phyloP scores from a whole-genome alignment of 73 alveolate genomes.

The Uronychia binucleata region DNA sequence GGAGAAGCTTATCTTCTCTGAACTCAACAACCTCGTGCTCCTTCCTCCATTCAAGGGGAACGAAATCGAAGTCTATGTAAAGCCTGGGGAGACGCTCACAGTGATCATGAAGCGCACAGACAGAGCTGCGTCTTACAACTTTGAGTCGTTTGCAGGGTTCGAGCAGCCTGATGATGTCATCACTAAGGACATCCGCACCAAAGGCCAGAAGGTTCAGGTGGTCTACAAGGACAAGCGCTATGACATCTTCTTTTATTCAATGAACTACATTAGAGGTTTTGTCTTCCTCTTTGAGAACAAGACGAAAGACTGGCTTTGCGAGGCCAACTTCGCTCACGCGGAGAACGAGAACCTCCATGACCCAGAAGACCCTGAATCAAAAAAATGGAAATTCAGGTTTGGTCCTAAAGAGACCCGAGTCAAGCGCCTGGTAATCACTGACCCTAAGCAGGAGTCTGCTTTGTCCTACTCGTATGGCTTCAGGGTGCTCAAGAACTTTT shows the following conservation, averaged over 20 bases:
- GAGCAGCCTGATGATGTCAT: conserved; percentile 31
- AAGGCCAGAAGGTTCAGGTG: conserved; percentile 21
- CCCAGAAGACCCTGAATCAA: not conserved
- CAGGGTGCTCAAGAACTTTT: conserved; percentile 7
- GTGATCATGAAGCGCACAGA: conserved; percentile 23
- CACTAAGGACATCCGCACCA: not conserved
- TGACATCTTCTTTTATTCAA: conserved; percentile 33
- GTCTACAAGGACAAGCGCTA: conserved; percentile 21
- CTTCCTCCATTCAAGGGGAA: conserved; percentile 42
- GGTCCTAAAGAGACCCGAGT: conserved; percentile 28
- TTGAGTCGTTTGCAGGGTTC: conserved; percentile 16
- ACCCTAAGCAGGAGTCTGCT: conserved; percentile 35
- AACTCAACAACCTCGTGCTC: conserved; percentile 22
- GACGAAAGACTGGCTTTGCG: conserved; percentile 6
- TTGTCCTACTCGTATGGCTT: conserved; percentile 13
- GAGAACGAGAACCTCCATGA: not conserved
- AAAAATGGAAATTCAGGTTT: conserved; percentile 6
- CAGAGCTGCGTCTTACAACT: conserved; percentile 28
- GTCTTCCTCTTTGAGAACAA: conserved; percentile 32
- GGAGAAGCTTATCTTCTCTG: not conserved
- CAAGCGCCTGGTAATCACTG: conserved; percentile 21
- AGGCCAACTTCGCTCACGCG: conserved; percentile 28
- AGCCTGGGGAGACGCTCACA: not conserved
- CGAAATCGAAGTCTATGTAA: conserved; percentile 2
- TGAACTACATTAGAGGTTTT: conserved; percentile 18